Base-by-base conservation (phyloP, 306 rosid species). In the Cicer chorassanicum region DNA sequence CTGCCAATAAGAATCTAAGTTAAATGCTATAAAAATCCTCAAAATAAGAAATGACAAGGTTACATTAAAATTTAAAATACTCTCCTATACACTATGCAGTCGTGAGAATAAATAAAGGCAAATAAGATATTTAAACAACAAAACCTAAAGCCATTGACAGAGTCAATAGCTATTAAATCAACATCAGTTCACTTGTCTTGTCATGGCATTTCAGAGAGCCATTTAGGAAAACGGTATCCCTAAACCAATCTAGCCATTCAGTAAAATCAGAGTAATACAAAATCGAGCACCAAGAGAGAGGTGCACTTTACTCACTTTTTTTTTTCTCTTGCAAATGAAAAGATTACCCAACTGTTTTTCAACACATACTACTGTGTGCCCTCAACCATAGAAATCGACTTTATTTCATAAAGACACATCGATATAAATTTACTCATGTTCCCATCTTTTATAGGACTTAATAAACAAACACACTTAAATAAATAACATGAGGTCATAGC, bases 1-100 rank as follows among this genome's bases (percentile, higher is more conserved):
- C 99, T 92, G 91, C 84, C 83, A 84, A 80, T 24, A 65, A 77
- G 74, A 72, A 82, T 67, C 40, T 63, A 68, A 57, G 83, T 78
- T 42, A 57, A 73, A 66, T 49, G 60, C 46, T 21, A 51, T 29
- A 19, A 48, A 62, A 70, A 71, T 51, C 43, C 16, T 66, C 54
- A 71, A 71, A 39, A 41, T 15, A 81, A n/a, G 73, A 65, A 60
- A 21, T 10, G 68, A 74, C 41, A 12, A 78, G n/a, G 21, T 21
- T 24, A 72, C 15, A 62, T 49, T 40, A 78, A 38, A 34, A 60
- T 34, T 49, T 45, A 81, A 73, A 64, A 50, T 64, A 78, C 56
- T 50, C 60, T 74, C 75, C 54, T 41, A 34, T 11, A 42, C 10
- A 48, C 19, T 42, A 53, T 57, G 72, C 51, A 41, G 16, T 59